phyloP scores from a whole-genome alignment of 257 asterid species.

The Solanum medicagineum region DNA sequence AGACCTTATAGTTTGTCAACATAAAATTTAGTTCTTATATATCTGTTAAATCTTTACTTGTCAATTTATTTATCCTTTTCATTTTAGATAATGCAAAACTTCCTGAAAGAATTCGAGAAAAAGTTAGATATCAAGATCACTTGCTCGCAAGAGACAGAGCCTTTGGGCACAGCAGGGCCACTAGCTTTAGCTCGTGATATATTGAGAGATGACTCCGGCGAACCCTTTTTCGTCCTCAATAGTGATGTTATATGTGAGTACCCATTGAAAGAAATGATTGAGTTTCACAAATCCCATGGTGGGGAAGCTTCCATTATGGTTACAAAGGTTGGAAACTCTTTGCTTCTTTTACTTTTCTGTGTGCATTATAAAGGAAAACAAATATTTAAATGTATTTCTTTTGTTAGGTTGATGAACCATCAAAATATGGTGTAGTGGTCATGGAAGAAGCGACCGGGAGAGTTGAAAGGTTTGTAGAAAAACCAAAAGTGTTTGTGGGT shows the following conservation, averaged over 20 bases:
- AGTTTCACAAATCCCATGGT: constrained; percentile 71
- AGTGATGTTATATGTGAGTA: constrained; percentile 79
- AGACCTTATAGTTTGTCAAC: background rate
- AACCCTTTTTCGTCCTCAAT: constrained; percentile 77
- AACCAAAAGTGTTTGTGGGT: constrained; percentile 78
- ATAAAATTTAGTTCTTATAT: background rate
- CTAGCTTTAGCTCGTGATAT: constrained; percentile 82
- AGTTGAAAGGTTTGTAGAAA: constrained; percentile 90
- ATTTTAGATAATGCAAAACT: constrained; percentile 61
- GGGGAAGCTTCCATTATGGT: constrained; percentile 83
- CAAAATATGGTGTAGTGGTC: constrained; percentile 83
- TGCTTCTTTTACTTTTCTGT: background rate
- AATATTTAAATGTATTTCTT: background rate
- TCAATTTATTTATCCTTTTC: background rate
- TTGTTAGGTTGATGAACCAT: constrained; percentile 82
- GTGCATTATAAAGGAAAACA: background rate
- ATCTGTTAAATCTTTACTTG: background rate
- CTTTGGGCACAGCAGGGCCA: constrained; percentile 96
- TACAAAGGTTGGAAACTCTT: constrained; percentile 25
- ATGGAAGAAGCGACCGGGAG: constrained; percentile 64
- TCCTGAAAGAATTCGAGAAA: constrained; percentile 62
- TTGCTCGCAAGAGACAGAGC: constrained; percentile 82
- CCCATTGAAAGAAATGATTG: constrained; percentile 63
- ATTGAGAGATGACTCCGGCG: constrained; percentile 48
- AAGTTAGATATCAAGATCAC: constrained; percentile 72